These are phyloP conservation scores for Dothideomycetes sp. DNA, from an alignment of 2,329 filamentous ascomycete species.

Conservation along the genomic window DNA sequence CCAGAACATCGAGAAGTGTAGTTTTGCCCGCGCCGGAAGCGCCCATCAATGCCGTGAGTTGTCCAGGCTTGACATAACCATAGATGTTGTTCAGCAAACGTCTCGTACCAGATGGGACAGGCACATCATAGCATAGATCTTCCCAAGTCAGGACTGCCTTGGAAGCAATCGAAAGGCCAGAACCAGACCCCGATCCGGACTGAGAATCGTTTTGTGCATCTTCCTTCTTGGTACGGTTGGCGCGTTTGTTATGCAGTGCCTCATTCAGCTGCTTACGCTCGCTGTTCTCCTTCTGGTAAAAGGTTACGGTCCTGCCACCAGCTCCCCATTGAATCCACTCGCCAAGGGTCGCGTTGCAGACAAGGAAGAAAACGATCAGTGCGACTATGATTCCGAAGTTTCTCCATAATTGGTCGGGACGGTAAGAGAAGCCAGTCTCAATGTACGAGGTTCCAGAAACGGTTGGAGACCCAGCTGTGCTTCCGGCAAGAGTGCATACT, in stretches of 20 bases:
- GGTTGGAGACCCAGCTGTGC: slow-evolving; percentile 49
- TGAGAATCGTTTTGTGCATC: too few species aligned
- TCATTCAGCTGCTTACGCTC: slow-evolving; percentile 57
- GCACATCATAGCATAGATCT: slow-evolving; percentile 38
- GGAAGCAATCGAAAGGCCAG: slow-evolving; percentile 40
- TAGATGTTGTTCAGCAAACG: slow-evolving; percentile 35
- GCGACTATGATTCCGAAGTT: slow-evolving; percentile 73
- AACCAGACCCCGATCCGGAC: slow-evolving; percentile 9
- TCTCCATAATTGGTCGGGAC: slow-evolving; percentile 59
- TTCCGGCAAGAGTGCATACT: slow-evolving; percentile 70
- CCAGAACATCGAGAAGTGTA: slow-evolving; percentile 68
- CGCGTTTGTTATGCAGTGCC: slow-evolving; percentile 48
- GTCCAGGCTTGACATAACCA: slow-evolving; percentile 39
- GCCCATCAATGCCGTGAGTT: slow-evolving; percentile 40
- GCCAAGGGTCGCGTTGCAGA: slow-evolving; percentile 65
- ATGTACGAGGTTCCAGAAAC: slow-evolving; percentile 63
- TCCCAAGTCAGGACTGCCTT: slow-evolving; percentile 47
- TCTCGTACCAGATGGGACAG: slow-evolving; percentile 33
- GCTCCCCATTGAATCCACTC: slow-evolving; percentile 69
- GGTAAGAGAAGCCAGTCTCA: slow-evolving; percentile 55
- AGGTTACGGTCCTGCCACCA: slow-evolving; percentile 69
- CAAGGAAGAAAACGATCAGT: slow-evolving; percentile 65
- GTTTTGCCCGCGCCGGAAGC: slow-evolving; percentile 70
- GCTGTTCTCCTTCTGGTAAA: slow-evolving; percentile 60
- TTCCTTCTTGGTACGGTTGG: slow-evolving; percentile 38